Evolutionary conservation across 345 rosid genomes (phyloP).

Genomic region (Moricandia moricandioides): DNA sequence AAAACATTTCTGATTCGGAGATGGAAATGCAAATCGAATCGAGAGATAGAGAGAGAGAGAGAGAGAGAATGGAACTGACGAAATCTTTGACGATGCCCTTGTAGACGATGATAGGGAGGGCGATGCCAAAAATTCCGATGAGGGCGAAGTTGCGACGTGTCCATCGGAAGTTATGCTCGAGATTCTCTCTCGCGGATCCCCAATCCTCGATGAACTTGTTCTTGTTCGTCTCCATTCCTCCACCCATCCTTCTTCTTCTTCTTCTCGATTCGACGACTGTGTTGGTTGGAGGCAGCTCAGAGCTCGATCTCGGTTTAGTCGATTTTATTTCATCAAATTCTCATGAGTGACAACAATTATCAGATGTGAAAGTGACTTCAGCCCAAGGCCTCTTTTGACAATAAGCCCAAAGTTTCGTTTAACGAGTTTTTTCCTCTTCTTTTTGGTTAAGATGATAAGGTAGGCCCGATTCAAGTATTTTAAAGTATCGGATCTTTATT

Average conservation of each 20-base stretch:
- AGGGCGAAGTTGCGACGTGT: constrained; percentile 88
- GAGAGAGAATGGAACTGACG: constrained; percentile 38
- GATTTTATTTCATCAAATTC: background rate
- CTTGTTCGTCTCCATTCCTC: constrained; percentile 93
- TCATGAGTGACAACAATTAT: background rate
- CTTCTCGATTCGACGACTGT: no score
- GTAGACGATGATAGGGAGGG: constrained; percentile 76
- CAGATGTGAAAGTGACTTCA: background rate
- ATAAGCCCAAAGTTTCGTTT: background rate
- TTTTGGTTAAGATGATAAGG: no score
- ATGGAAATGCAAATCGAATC: background rate
- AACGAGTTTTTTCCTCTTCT: no score
- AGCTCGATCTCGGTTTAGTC: no score
- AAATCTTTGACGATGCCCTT: constrained; percentile 88
- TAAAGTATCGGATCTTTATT: no score
- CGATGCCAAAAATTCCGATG: constrained; percentile 87
- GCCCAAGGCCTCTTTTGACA: background rate
- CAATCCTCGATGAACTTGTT: constrained; percentile 93
- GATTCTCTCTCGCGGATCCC: constrained; percentile 48
- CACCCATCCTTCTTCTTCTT: constrained; percentile 53
- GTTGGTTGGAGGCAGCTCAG: no score
- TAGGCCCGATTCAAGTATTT: no score
- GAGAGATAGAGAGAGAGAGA: background rate
- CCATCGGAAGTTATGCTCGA: constrained; percentile 82
- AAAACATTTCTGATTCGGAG: no score